Base-by-base conservation (phyloP, 129 eudicot species). In the Sambucus nigra region DNA sequence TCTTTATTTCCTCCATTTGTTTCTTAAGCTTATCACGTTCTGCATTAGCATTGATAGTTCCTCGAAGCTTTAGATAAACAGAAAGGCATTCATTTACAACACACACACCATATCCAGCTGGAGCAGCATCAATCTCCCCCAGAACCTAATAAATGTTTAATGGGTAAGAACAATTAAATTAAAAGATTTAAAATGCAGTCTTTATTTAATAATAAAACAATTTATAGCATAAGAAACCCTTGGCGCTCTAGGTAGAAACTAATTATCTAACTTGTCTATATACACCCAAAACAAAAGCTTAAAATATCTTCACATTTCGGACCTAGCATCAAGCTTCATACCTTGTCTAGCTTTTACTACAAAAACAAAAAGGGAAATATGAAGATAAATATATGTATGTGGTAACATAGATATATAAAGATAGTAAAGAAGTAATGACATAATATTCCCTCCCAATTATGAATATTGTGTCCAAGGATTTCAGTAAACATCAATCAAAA, bases 51-150 rank as follows among this genome's bases (percentile, higher is more conserved):
- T 85, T 80, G 53, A 91, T 61, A 51, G 64, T 77, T 54, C 89
- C 98, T 57, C 53, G 66, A 48, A 66, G 70, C 68, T 76, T 77
- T 25, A 91, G 76, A 67, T 70, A 85, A 7, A 91, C 95, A 26
- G 98, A 76, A 45, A 91, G 83, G 42, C 67, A 14, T 74, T 85
- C 95, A 55, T 79, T 74, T 55, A 91, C 98, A 42, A 91, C 82
- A 2, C 73, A 69, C 16, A 85, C 94, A 47, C 73, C 63, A 68
- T 86, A 85, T 54, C 83, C 86, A 25, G 64, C 64, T 58, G 89
- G 88, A 46, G 75, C 77, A 49, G 56, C 86, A 63, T 84, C 93
- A 15, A 47, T 64, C 63, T 84, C 88, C 18, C 61, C 67, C 42
- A 84, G 49, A 7, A 89, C 93, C 97, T 89, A 42, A 14, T 47